Conservation (phyloP, 176 grass and related monocot species). For the Oryza officinalis region DNA sequence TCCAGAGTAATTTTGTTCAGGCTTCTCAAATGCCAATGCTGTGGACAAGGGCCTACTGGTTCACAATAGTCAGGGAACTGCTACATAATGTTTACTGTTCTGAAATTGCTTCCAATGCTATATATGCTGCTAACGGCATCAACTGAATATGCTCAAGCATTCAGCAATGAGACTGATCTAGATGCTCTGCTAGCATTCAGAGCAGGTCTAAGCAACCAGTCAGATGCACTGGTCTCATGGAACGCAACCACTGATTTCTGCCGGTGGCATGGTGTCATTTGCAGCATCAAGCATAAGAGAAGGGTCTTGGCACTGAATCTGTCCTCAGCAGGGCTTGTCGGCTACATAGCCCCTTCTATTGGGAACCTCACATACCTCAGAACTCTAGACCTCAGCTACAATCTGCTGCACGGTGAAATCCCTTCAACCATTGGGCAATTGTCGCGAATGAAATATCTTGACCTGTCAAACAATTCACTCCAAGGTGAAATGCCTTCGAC, state of each 20-base stretch:
- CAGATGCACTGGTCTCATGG: conserved; percentile 23
- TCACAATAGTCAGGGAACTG: background rate
- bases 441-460: background rate
- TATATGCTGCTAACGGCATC: background rate
- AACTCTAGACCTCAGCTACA: conserved; percentile 32
- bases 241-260: conserved; percentile 29
- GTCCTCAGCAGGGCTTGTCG: background rate
- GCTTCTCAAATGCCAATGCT: background rate
- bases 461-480: conserved; percentile 23
- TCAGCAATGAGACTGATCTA: conserved; percentile 10
- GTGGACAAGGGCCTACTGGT: background rate
- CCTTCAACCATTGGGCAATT: background rate
- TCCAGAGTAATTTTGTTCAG: background rate
- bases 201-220: background rate
- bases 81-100: background rate
- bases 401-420: conserved; percentile 20
- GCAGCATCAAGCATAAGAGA: conserved; percentile 11
- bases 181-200: conserved; percentile 25
- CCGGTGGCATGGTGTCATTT: conserved; percentile 26
- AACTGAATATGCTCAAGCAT: background rate
- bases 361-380: conserved; percentile 37
- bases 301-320: conserved; percentile 34
- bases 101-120: background rate
- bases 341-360: conserved; percentile 15
- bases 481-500: conserved; percentile 24